A percentile compares a stretch with the other conserved stretches of the same genome.
These are phyloP conservation scores for Cladorrhinum samala DNA, from an alignment of 495 filamentous ascomycete genomes.

Conservation along the genomic window DNA sequence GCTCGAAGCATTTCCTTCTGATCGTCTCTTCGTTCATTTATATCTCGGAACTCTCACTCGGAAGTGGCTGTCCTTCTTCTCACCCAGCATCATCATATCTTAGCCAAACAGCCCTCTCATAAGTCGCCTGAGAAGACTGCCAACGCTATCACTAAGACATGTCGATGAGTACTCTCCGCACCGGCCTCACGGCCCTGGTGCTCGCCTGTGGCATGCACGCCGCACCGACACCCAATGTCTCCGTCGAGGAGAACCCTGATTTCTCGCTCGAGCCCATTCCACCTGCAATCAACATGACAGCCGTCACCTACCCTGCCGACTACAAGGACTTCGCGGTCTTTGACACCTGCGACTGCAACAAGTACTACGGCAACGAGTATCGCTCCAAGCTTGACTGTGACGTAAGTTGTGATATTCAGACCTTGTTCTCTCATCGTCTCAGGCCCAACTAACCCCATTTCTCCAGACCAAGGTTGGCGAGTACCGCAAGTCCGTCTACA, in stretches of 20 bases:
- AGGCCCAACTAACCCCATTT: neutral
- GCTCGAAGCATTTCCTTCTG: too few relatives aligned
- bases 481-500: conserved; percentile 13
- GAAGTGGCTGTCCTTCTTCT: too few relatives aligned
- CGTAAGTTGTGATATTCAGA: conserved; percentile 2
- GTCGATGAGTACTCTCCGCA: conserved; percentile 12
- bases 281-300: conserved; percentile 3
- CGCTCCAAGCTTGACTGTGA: conserved; percentile 15
- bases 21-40: too few relatives aligned
- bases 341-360: conserved; percentile 13
- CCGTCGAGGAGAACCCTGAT: neutral
- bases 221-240: conserved; percentile 3
- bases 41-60: too few relatives aligned
- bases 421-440: neutral
- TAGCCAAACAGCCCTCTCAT: neutral
- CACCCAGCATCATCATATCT: conserved; percentile 3
- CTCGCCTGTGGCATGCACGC: conserved; percentile 8
- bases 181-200: conserved; percentile 13
- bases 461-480: conserved; percentile 7
- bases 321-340: conserved; percentile 7
- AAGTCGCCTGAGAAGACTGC: neutral
- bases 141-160: conserved; percentile 5
- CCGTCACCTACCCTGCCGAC: conserved; percentile 1
- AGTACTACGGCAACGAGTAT: conserved; percentile 10
- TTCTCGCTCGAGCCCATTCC: neutral